Percentiles rank a stretch among this genome's conserved stretches.
Conservation (phyloP, 1,284 basidiomycete species). For the Microbotryum intermedium region DNA sequence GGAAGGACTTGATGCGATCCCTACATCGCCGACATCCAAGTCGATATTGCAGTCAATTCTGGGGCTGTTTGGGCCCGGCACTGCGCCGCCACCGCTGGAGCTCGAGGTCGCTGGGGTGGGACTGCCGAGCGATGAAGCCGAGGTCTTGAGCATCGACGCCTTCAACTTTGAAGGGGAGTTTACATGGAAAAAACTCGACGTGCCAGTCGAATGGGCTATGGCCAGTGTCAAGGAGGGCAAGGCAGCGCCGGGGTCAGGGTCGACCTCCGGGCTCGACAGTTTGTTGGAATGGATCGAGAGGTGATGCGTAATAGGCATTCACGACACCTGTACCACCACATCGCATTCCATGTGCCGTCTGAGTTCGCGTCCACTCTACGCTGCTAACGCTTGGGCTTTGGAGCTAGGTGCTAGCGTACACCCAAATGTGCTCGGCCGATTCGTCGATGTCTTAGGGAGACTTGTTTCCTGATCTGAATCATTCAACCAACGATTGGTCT, state of each 20-base stretch:
- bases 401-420: too few relatives aligned
- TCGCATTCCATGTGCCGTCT: too few relatives aligned
- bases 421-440: too few relatives aligned
- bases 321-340: too few relatives aligned
- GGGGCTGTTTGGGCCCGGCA: background rate
- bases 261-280: too few relatives aligned
- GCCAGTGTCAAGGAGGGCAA: slow-evolving; percentile 13
- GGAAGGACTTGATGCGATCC: slow-evolving; percentile 32
- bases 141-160: slow-evolving; percentile 28
- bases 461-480: too few relatives aligned
- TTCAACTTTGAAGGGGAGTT: slow-evolving; percentile 29
- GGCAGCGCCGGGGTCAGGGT: background rate
- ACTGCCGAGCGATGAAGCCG: slow-evolving; percentile 31
- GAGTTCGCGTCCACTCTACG: too few relatives aligned
- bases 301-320: too few relatives aligned
- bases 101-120: background rate
- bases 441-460: too few relatives aligned
- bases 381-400: too few relatives aligned
- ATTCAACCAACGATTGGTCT: too few relatives aligned
- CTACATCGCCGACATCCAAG: slow-evolving; percentile 2
- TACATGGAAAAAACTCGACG: slow-evolving; percentile 28
- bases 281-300: too few relatives aligned
- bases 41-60: slow-evolving; percentile 4
- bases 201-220: slow-evolving; percentile 23
- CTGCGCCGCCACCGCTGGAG: background rate